phyloP scores from a whole-genome alignment of 176 grass and related monocot species.

The Carex kokanica region DNA sequence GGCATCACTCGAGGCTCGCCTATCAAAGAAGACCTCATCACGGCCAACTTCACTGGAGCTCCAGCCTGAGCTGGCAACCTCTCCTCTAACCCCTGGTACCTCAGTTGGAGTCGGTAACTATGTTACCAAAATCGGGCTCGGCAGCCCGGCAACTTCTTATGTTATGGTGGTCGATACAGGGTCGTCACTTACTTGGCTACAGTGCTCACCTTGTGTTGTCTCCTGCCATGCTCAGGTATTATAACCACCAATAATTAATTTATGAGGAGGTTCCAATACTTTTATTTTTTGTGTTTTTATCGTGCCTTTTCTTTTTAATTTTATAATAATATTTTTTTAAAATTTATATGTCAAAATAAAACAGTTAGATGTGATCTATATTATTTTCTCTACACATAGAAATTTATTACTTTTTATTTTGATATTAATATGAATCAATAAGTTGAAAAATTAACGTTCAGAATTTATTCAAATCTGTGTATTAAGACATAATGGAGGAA shows the following conservation, averaged over 20 bases:
- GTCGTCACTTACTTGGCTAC: conserved; percentile 78
- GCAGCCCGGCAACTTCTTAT: conserved; percentile 51
- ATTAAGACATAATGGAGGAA: no score
- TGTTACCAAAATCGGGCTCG: conserved; percentile 59
- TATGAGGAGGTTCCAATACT: no score
- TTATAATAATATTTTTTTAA: no score
- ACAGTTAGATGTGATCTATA: background rate
- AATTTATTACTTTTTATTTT: no score
- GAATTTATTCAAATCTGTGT: no score
- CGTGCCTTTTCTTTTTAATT: no score
- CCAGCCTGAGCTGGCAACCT: background rate
- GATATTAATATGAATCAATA: no score
- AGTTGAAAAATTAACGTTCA: no score
- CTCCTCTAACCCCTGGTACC: conserved; percentile 52
- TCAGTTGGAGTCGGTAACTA: conserved; percentile 85
- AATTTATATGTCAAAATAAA: no score
- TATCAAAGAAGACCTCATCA: conserved; percentile 26
- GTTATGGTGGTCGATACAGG: conserved; percentile 89
- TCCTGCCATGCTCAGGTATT: conserved; percentile 63
- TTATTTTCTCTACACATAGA: background rate
- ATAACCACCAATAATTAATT: background rate
- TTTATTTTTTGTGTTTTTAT: no score
- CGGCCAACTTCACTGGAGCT: conserved; percentile 37
- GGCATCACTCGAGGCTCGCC: conserved; percentile 42
- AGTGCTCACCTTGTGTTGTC: conserved; percentile 67